Evolutionary conservation across 768 basidiomycete species (phyloP).

Genomic region (Tricholoma terreum): DNA sequence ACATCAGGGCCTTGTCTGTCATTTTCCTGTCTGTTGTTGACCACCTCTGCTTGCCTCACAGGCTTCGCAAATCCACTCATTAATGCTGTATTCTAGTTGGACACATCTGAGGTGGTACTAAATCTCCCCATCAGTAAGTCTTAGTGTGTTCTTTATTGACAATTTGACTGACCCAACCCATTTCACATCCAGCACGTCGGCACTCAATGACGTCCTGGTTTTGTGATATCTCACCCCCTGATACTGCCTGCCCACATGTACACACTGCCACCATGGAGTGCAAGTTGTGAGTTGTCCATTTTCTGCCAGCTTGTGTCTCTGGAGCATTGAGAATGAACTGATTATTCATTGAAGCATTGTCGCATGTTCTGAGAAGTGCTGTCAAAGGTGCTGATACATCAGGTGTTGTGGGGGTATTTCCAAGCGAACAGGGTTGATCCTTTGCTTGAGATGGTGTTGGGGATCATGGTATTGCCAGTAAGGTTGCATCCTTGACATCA

Average conservation of each 20-base stretch:
- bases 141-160: neutral
- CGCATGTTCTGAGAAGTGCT: too few species aligned
- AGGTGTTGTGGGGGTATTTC: too few species aligned
- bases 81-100: neutral
- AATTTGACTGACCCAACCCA: neutral
- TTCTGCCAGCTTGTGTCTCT: too few species aligned
- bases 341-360: too few species aligned
- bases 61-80: conserved; percentile 2
- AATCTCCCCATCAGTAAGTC: conserved; percentile 1
- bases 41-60: neutral
- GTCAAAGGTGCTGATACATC: too few species aligned
- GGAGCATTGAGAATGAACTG: too few species aligned
- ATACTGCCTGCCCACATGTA: neutral
- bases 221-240: neutral
- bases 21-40: neutral
- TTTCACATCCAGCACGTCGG: neutral
- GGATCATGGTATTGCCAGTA: too few species aligned
- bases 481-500: too few species aligned
- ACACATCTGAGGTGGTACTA: conserved; percentile 2
- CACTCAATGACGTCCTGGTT: neutral
- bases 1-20: neutral
- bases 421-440: too few species aligned
- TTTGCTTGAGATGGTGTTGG: too few species aligned
- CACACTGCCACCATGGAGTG: too few species aligned
- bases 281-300: too few species aligned